Conservation (phyloP, 768 basidiomycete genomes). For the Boletales sp. region DNA sequence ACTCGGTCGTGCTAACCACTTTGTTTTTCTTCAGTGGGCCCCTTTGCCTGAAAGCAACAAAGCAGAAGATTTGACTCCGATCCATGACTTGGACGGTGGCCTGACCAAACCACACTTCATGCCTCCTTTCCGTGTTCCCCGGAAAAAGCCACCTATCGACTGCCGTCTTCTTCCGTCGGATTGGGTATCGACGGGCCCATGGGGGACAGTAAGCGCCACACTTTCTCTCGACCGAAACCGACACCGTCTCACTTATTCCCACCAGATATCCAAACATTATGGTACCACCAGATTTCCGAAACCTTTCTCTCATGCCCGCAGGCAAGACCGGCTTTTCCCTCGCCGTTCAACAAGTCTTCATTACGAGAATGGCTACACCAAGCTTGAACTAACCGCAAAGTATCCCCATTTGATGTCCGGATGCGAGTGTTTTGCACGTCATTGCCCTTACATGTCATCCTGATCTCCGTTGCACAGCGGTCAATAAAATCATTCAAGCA, state of each 20-base stretch:
- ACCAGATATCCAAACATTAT: slow-evolving; percentile 10
- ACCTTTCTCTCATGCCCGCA: slow-evolving; percentile 18
- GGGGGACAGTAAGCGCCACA: slow-evolving; percentile 20
- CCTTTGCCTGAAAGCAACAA: slow-evolving; percentile 25
- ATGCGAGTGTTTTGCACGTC: slow-evolving; percentile 20
- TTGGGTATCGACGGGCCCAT: slow-evolving; percentile 11
- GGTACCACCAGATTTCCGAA: slow-evolving; percentile 21
- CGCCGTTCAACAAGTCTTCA: slow-evolving; percentile 23
- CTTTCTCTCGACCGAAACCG: neutral
- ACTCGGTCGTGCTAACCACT: too few relatives aligned
- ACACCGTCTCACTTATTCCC: neutral
- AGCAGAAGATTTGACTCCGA: slow-evolving; percentile 30
- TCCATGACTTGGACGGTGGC: slow-evolving; percentile 1
- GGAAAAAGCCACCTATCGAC: slow-evolving; percentile 17
- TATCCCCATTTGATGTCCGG: slow-evolving; percentile 47
- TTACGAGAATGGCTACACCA: slow-evolving; percentile 21
- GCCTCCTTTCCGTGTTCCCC: slow-evolving; percentile 10
- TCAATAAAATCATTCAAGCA: slow-evolving; percentile 51
- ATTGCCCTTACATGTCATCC: neutral
- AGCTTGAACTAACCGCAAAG: slow-evolving; percentile 24
- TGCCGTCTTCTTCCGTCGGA: slow-evolving; percentile 15
- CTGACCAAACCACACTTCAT: neutral
- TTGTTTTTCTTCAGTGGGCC: slow-evolving; percentile 19
- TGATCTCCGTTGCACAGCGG: slow-evolving; percentile 33
- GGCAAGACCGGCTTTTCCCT: slow-evolving; percentile 18